Evolutionary conservation across 2,329 filamentous ascomycete genomes (phyloP).

Genomic region (Lecanosticta acicola): DNA sequence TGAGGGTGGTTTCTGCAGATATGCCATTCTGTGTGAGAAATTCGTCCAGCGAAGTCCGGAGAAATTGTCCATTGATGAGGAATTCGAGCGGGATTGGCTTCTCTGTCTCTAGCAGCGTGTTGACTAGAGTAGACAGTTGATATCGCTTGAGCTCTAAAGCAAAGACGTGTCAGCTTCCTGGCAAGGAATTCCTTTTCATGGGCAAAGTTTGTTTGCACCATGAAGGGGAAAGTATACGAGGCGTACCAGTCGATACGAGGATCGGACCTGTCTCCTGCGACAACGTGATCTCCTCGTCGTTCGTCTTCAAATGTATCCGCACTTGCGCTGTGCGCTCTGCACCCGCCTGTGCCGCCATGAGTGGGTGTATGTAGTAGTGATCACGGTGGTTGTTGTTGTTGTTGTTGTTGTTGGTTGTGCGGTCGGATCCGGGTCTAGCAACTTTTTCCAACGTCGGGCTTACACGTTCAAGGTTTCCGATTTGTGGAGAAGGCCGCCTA

Average conservation of each 20-base stretch:
- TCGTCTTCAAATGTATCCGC: conserved; percentile 50
- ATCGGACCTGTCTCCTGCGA: conserved; percentile 52
- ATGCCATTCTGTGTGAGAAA: conserved; percentile 82
- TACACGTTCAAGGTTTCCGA: neutral
- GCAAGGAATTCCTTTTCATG: neutral
- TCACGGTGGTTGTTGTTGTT: neutral
- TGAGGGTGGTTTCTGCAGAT: conserved; percentile 79
- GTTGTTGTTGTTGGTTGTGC: neutral
- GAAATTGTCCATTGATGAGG: conserved; percentile 86
- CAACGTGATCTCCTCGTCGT: conserved; percentile 49
- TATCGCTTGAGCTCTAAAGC: conserved; percentile 50
- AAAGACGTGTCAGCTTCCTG: neutral
- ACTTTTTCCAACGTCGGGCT: neutral
- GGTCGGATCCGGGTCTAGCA: neutral
- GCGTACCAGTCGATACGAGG: conserved; percentile 52
- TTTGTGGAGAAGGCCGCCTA: neutral
- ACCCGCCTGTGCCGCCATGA: conserved; percentile 3
- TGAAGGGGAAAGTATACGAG: neutral
- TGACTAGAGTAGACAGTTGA: conserved; percentile 58
- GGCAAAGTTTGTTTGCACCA: neutral
- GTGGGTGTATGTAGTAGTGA: too few species aligned
- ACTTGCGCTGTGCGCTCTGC: conserved; percentile 39
- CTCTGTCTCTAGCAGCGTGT: conserved; percentile 53
- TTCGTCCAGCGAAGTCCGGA: conserved; percentile 83
- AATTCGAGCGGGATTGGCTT: conserved; percentile 83